Conservation (phyloP, 192 early-diverging fungal genomes). For the Coemansia sp. region DNA sequence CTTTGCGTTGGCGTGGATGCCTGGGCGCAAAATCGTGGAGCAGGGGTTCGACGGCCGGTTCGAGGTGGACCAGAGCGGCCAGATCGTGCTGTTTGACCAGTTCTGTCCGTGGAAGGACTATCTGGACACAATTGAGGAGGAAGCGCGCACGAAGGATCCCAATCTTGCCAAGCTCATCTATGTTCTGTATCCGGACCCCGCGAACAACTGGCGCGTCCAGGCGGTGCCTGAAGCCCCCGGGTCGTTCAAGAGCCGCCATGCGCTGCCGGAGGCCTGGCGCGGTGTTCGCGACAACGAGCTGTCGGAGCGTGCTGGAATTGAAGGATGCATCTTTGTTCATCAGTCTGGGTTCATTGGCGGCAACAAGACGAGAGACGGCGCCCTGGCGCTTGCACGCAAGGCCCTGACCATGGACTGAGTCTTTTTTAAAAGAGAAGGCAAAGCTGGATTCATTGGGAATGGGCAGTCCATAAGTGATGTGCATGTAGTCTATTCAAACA, state of each 20-base stretch:
- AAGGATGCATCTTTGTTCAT: constrained; percentile 87
- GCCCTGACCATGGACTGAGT: constrained; percentile 43
- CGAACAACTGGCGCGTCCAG: constrained; percentile 76
- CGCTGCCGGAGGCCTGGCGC: constrained; percentile 75
- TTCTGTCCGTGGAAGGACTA: constrained; percentile 97
- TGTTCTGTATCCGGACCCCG: constrained; percentile 75
- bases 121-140: constrained; percentile 68
- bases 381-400: constrained; percentile 59
- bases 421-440: background rate
- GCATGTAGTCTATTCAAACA: background rate
- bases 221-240: constrained; percentile 60
- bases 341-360: constrained; percentile 86
- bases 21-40: constrained; percentile 83
- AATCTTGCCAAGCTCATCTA: constrained; percentile 62
- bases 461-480: background rate
- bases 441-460: no score
- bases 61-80: constrained; percentile 70
- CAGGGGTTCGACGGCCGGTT: constrained; percentile 61
- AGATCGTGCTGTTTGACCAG: constrained; percentile 78
- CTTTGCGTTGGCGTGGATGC: constrained; percentile 79
- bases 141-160: constrained; percentile 52
- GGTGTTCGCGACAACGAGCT: constrained; percentile 84
- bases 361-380: constrained; percentile 77
- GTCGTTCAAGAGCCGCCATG: constrained; percentile 72
- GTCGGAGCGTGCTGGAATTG: constrained; percentile 71